Conservation (phyloP, 768 basidiomycete species). For the Leccinellum rugosiceps region DNA sequence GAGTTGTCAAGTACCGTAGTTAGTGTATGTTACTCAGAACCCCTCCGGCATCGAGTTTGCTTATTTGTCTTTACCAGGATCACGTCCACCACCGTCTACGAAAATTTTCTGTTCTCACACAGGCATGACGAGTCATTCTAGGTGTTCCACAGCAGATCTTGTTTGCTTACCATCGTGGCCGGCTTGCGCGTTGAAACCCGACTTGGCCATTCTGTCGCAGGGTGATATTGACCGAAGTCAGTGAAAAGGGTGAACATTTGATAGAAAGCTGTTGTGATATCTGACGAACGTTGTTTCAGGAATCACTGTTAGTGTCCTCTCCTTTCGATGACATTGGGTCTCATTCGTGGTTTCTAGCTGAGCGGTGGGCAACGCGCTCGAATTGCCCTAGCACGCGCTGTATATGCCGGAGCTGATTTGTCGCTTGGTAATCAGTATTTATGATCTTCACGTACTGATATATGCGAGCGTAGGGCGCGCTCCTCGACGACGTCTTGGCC, state of each 20-base stretch:
- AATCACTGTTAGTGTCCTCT: conserved; percentile 50
- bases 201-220: conserved; percentile 72
- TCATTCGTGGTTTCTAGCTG: conserved; percentile 39
- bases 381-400: conserved; percentile 80
- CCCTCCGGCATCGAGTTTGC: conserved; percentile 40
- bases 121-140: conserved; percentile 85
- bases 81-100: conserved; percentile 78
- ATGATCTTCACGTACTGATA: neutral
- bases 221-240: conserved; percentile 86
- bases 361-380: conserved; percentile 86
- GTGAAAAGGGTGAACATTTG: conserved; percentile 64
- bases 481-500: conserved; percentile 89
- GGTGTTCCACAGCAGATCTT: neutral
- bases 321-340: conserved; percentile 7
- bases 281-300: conserved; percentile 27
- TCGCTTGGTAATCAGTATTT: conserved; percentile 31
- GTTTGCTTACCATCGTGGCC: neutral
- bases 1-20: conserved; percentile 62
- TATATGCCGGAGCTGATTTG: conserved; percentile 90
- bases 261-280: too few relatives aligned
- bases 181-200: conserved; percentile 85
- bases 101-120: conserved; percentile 92
- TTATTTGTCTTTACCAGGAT: conserved; percentile 47
- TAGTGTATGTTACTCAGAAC: conserved; percentile 85
- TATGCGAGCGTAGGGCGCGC: conserved; percentile 42